Evolutionary conservation across 2,329 filamentous ascomycete species (phyloP).

Genomic region (Trichoderma brevicompactum): DNA sequence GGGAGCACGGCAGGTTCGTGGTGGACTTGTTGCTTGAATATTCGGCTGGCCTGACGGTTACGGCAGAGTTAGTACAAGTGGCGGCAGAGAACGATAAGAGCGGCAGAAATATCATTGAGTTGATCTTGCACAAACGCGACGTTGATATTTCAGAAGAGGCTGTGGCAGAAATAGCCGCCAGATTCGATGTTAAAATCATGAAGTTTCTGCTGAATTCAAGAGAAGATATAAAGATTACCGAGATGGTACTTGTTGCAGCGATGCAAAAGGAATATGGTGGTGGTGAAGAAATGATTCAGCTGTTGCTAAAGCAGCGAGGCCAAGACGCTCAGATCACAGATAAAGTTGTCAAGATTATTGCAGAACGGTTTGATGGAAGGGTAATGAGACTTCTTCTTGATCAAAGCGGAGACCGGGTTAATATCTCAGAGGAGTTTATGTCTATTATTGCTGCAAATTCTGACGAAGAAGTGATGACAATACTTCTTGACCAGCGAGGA

Average conservation of each 20-base stretch:
- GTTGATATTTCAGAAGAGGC: not conserved
- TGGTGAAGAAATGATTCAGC: not conserved
- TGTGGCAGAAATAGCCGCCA: not conserved
- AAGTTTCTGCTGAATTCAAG: not conserved
- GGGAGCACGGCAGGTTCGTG: not conserved
- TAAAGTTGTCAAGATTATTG: not conserved
- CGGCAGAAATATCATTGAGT: not conserved
- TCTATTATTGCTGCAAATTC: not conserved
- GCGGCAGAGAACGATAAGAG: not conserved
- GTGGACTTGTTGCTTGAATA: not conserved
- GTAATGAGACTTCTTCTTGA: not conserved
- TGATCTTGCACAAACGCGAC: not conserved
- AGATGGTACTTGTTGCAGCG: not conserved
- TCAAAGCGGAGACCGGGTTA: not conserved
- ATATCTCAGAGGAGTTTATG: not conserved
- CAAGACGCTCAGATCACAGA: not conserved
- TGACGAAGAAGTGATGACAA: not conserved
- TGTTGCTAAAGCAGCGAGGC: not conserved
- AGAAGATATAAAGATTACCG: not conserved
- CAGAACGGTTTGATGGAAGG: not conserved
- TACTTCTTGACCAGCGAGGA: not conserved
- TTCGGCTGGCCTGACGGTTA: not conserved
- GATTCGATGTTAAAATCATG: not conserved
- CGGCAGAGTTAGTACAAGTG: not conserved
- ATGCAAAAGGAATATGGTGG: too few species aligned